Base-by-base conservation (phyloP, 352 stramenopile species). In the Saprolegnia parasitica region DNA sequence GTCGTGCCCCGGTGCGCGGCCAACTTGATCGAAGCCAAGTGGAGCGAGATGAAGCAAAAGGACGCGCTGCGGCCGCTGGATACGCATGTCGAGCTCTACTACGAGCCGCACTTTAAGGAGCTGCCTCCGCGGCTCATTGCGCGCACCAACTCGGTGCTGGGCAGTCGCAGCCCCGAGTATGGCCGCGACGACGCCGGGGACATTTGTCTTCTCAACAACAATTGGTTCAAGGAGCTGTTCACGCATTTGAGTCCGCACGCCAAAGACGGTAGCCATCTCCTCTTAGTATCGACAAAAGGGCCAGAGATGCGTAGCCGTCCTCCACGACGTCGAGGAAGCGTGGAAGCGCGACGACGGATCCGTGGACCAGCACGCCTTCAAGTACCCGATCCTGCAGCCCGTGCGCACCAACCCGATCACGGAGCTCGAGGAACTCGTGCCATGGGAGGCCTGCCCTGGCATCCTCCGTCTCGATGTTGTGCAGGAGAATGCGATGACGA, bases 91-190 rank as follows among this genome's bases (percentile, higher is more conserved):
- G 71, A 72, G 10, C 58, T 81, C 15, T 77, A 67, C 42, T 81
- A 81, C 49, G 76, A 81, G 68, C 74, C 76, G 5, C 74, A 79
- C 39, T 81, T 72, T 70, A 81, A 81, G 46, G 71, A 75, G 10
- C 70, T 81, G 18, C 73, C 76, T 18, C 73, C 74, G 20, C 74
- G 71, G 9, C 56, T 78, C 21, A 67, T 81, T 50, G 76, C 76
- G 5, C 67, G 75, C 57, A 78, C 76, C 11, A 74, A 77, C 47
- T 74, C 65, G 37, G 73, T 68, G 29, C 42, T 61, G 10, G 54
- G 54, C 20, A 65, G 60, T 1, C n/a, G 26, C 40, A 68, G 73
- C 26, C 73, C 76, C 11, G 20, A 61, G 45, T 74, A 46, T 76
- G 73, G 76, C 45, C 71, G 45, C 5, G 68, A 64, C 10, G n/a